Evolutionary conservation across 495 filamentous ascomycete species (phyloP), one percentile per base, ranked within the genome.

Genomic region (Aspergillus sclerotioniger): DNA sequence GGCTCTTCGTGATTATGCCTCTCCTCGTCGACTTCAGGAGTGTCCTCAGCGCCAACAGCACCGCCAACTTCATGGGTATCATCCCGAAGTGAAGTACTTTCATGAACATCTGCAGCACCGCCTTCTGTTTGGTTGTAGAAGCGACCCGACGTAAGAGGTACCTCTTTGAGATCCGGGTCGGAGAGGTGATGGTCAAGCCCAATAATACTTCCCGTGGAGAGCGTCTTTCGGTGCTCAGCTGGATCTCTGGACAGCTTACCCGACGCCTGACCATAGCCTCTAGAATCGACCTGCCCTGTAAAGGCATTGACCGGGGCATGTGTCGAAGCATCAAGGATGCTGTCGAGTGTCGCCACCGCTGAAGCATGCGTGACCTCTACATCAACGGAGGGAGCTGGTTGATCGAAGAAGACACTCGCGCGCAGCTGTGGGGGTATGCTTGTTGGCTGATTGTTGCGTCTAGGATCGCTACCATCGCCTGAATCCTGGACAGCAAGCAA

Each of bases 321-420:
- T 3, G 91, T 90, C 5, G 94, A 96, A n/a, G 94, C 94, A 71
- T 97, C 90, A 9, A 98, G 80, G 45, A 98, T 94, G 64, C 86
- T 94, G 55, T 98, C 94, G 8, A 98, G 79, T 0, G 93, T 97
- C 33, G 83, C 87, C 60, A 91, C 91, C 15, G 92, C 90, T 47
- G 92, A 96, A 12, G 87, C 83, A 39, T 86, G 83, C 68, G 88
- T 91, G 25, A 92, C 72, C 58, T 91, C 81, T 17, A 96, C 69
- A 16, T 87, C 77, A 31, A 87, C 82, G 4, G 78, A 61, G 20
- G 80, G 60, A 10, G 80, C 69, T 9, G 87, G 89, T 15, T 87
- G 75, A 50, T 97, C 90, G 63, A 98, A 98, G 68, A 91, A 98
- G 32, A 88, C 84, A 64, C 87, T 96, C 15, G 95, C 95, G 53